Percentiles rank a stretch among this genome's conserved stretches.
These are phyloP conservation scores for Chrysoporthe austroafricana DNA, from an alignment of 2,329 filamentous ascomycete species.

Conservation along the genomic window DNA sequence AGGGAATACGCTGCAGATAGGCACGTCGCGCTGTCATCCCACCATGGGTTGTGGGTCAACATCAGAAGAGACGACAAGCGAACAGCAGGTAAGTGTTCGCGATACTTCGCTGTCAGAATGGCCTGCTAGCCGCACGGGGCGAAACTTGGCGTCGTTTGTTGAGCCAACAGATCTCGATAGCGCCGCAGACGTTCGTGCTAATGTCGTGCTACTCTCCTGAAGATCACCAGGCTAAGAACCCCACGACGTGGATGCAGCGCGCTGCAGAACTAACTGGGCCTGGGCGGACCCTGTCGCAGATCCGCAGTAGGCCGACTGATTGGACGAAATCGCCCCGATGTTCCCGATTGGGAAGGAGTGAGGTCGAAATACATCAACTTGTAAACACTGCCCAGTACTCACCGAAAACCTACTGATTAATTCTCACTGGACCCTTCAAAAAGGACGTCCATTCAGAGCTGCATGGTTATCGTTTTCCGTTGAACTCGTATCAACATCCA, in stretches of 20 bases:
- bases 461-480: too few species aligned
- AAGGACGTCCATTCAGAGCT: not conserved
- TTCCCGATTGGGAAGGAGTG: conserved; percentile 24
- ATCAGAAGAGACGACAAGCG: too few species aligned
- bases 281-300: conserved; percentile 6
- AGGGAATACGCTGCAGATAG: too few species aligned
- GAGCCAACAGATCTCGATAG: not conserved
- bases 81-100: too few species aligned
- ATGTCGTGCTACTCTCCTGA: not conserved
- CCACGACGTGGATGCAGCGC: not conserved
- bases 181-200: not conserved
- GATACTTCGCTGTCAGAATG: too few species aligned
- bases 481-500: too few species aligned
- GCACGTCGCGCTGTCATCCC: not conserved
- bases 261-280: not conserved
- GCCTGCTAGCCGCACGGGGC: too few species aligned
- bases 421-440: not conserved
- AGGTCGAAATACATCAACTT: not conserved
- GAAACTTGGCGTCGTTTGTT: not conserved
- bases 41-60: too few species aligned
- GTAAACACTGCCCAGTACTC: not conserved
- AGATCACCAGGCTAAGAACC: not conserved
- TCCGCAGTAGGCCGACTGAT: not conserved
- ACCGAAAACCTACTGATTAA: not conserved
- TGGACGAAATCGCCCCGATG: conserved; percentile 6